Percentiles rank a stretch among this genome's conserved stretches.
phyloP scores from a whole-genome alignment of 805 yeast genomes.

The Kuraishia ogatae region DNA sequence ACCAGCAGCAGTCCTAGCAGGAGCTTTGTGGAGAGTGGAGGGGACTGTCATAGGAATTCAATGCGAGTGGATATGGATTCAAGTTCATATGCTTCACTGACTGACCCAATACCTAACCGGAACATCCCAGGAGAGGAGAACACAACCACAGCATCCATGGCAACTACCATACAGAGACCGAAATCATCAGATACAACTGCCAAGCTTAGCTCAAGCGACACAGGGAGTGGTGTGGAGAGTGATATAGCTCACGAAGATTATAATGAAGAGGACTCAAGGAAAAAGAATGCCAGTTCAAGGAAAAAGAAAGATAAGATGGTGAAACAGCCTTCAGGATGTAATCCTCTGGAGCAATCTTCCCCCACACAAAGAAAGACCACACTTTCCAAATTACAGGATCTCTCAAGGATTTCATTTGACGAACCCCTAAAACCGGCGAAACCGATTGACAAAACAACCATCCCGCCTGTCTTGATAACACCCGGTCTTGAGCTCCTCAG shows the following conservation, averaged over 20 bases:
- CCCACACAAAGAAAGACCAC: background rate
- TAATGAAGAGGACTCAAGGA: background rate
- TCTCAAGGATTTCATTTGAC: background rate
- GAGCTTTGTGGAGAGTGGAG: background rate
- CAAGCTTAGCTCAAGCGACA: background rate
- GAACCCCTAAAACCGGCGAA: background rate
- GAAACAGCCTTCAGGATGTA: background rate
- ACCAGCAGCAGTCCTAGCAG: background rate
- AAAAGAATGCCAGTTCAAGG: background rate
- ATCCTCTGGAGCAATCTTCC: background rate
- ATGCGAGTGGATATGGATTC: background rate
- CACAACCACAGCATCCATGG: background rate
- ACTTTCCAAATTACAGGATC: background rate
- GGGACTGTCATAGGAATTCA: too few species aligned
- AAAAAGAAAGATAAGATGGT: background rate
- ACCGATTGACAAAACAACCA: conserved; percentile 19
- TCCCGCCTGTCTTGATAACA: conserved; percentile 38
- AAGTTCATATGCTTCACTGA: background rate
- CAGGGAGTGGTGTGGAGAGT: background rate
- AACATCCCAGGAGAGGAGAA: too few species aligned
- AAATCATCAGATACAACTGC: background rate
- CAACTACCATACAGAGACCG: background rate
- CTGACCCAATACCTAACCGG: background rate
- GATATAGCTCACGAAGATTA: background rate
- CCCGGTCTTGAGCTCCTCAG: conserved; percentile 58